Evolutionary conservation across 345 rosid genomes (phyloP).

Genomic region (Carallia brachiata): DNA sequence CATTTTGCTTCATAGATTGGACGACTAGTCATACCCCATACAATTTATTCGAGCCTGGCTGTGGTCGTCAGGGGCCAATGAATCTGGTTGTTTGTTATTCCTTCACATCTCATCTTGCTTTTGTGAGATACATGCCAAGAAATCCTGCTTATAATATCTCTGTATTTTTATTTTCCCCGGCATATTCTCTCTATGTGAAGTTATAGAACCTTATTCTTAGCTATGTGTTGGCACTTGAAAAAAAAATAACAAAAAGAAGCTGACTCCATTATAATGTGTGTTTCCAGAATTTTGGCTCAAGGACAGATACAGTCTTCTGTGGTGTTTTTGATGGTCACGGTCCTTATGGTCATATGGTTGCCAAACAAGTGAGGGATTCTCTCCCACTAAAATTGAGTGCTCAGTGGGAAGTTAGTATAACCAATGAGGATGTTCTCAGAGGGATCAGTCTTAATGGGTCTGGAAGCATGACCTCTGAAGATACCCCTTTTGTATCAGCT

Average conservation of each 20-base stretch:
- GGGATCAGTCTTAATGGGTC: conserved; percentile 47
- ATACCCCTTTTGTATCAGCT: conserved; percentile 51
- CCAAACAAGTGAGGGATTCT: conserved; percentile 86
- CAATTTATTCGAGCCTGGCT: neutral
- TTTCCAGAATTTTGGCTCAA: conserved; percentile 74
- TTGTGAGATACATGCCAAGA: neutral
- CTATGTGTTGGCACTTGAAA: neutral
- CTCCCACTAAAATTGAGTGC: conserved; percentile 84
- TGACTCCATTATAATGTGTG: conserved; percentile 4
- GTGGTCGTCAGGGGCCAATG: neutral
- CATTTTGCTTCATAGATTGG: too few relatives aligned
- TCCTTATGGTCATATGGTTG: conserved; percentile 96
- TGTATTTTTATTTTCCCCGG: neutral
- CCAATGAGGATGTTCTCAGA: conserved; percentile 49
- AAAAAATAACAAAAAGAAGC: neutral
- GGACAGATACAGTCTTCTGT: conserved; percentile 81
- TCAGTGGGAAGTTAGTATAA: conserved; percentile 66
- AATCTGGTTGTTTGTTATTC: neutral
- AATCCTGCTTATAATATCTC: neutral
- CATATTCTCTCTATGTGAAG: neutral
- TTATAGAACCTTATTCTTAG: neutral
- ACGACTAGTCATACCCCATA: too few relatives aligned
- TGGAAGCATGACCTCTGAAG: conserved; percentile 55
- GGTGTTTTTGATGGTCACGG: conserved; percentile 99
- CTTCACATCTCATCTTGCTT: neutral